phyloP scores from a whole-genome alignment of 106 monocot genomes.

The Chionographis japonica region DNA sequence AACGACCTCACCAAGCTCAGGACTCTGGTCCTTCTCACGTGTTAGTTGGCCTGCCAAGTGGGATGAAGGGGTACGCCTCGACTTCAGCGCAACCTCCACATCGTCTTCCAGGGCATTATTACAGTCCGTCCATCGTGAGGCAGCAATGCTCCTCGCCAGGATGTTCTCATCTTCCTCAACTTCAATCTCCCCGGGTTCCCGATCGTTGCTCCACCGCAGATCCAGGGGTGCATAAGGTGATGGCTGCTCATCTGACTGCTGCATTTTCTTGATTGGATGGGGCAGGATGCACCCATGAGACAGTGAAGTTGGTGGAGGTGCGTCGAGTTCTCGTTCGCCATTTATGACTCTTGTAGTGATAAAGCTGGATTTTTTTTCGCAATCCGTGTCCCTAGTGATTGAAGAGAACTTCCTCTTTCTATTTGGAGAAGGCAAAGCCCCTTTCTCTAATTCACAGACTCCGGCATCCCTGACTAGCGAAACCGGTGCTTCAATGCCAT shows the following conservation, averaged over 20 bases:
- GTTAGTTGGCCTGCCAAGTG: neutral
- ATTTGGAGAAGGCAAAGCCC: neutral
- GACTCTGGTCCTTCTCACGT: conserved; percentile 30
- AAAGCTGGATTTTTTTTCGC: conserved; percentile 3
- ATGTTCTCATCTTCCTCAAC: conserved; percentile 43
- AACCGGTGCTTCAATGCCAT: conserved; percentile 17
- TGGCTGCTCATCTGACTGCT: neutral
- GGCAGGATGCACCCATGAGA: conserved; percentile 13
- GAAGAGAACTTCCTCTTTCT: conserved; percentile 73
- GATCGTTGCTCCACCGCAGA: conserved; percentile 5
- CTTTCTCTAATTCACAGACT: neutral
- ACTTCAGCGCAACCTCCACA: conserved; percentile 10
- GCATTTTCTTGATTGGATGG: neutral
- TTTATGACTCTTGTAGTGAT: neutral
- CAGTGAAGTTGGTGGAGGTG: conserved; percentile 38
- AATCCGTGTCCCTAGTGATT: conserved; percentile 40
- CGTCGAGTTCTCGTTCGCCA: neutral
- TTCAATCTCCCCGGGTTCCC: conserved; percentile 23
- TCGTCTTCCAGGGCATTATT: conserved; percentile 33
- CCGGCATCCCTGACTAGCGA: conserved; percentile 3
- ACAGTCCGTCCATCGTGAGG: conserved; percentile 73
- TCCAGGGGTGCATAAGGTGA: neutral
- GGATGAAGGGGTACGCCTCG: conserved; percentile 15
- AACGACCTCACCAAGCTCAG: conserved; percentile 55
- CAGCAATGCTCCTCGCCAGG: conserved; percentile 49